Conservation (phyloP, 2,329 filamentous ascomycete species). For the Ceratocystiopsis minuta region DNA sequence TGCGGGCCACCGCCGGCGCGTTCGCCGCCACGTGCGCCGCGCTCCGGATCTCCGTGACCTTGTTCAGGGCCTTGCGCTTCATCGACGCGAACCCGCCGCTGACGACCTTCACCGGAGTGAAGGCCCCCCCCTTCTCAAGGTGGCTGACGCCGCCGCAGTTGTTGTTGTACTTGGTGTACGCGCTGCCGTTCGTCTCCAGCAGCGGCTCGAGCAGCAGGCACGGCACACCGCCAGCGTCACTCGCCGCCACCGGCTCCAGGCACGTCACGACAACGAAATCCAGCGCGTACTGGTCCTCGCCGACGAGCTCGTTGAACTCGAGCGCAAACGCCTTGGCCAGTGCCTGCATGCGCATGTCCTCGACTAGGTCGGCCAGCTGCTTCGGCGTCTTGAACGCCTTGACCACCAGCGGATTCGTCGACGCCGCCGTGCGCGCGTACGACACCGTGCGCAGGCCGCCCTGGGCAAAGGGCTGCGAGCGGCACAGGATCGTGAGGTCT, state of each 20-base stretch:
- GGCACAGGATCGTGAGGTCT: constrained; percentile 16
- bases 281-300: constrained; percentile 10
- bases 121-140: too few relatives aligned
- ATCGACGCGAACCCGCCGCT: too few relatives aligned
- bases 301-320: constrained; percentile 20
- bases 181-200: constrained; percentile 12
- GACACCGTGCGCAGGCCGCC: constrained; percentile 17
- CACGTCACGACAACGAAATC: constrained; percentile 19
- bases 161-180: constrained; percentile 22
- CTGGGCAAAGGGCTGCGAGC: constrained; percentile 16
- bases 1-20: constrained; percentile 11
- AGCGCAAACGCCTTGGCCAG: constrained; percentile 23
- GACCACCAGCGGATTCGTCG: constrained; percentile 16
- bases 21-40: too few relatives aligned
- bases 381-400: constrained; percentile 16
- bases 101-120: too few relatives aligned
- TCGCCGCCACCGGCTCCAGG: constrained; percentile 10
- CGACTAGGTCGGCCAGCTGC: constrained; percentile 15
- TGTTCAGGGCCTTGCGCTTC: too few relatives aligned
- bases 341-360: constrained; percentile 22
- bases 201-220: constrained; percentile 19
- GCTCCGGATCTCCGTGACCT: too few relatives aligned
- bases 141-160: constrained; percentile 14
- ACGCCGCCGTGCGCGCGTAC: constrained; percentile 17
- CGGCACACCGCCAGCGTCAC: too few relatives aligned